Conservation (phyloP, 768 basidiomycete genomes). For the Panaeolus cyanescens region DNA sequence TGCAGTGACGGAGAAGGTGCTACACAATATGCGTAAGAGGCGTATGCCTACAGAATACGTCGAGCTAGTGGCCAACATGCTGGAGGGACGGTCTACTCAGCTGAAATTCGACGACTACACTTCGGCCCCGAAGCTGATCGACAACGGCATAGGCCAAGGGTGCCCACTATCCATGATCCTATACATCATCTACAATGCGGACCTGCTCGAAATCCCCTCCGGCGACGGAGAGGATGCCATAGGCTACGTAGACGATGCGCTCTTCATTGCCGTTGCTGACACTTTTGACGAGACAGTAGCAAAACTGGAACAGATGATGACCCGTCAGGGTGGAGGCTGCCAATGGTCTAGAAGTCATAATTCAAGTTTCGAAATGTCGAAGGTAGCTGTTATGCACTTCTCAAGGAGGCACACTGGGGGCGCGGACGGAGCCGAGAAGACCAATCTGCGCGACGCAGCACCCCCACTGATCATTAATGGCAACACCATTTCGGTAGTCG, state of each 20-base stretch:
- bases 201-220: slow-evolving; percentile 17
- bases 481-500: slow-evolving; percentile 8
- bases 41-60: no score
- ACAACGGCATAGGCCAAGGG: slow-evolving; percentile 27
- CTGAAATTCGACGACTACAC: slow-evolving; percentile 28
- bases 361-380: slow-evolving; percentile 28
- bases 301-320: slow-evolving; percentile 24
- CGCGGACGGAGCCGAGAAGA: slow-evolving; percentile 14
- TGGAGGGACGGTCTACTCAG: slow-evolving; percentile 17
- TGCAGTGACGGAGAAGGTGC: no score
- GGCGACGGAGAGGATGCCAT: slow-evolving; percentile 15
- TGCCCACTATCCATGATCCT: slow-evolving; percentile 22
- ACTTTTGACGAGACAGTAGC: slow-evolving; percentile 17
- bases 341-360: slow-evolving; percentile 24
- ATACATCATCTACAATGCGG: slow-evolving; percentile 26
- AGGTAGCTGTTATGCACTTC: slow-evolving; percentile 26
- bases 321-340: slow-evolving; percentile 15
- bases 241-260: slow-evolving; percentile 32
- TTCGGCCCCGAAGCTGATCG: slow-evolving; percentile 16
- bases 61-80: slow-evolving; percentile 12
- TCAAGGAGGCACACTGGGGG: slow-evolving; percentile 2
- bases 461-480: slow-evolving; percentile 9
- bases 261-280: slow-evolving; percentile 21
- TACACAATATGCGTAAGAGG: no score
- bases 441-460: slow-evolving; percentile 7